Conservation (phyloP, 768 basidiomycete species). For the Mycena galopus region DNA sequence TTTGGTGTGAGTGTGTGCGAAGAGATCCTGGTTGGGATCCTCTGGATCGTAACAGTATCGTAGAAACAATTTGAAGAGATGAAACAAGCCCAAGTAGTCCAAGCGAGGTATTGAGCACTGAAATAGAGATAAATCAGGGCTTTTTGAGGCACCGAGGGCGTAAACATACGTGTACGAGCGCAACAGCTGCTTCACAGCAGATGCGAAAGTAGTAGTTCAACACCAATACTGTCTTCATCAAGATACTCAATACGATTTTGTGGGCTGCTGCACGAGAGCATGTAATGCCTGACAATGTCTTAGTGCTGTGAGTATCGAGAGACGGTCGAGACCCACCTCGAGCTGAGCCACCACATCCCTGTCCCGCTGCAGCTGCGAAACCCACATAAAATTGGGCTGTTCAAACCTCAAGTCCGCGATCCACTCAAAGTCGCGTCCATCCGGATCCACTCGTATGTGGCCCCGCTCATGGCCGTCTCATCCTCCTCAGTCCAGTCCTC, state of each 20-base stretch:
- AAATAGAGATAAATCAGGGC: slow-evolving; percentile 28
- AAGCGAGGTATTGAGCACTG: slow-evolving; percentile 87
- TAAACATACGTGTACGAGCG: slow-evolving; percentile 76
- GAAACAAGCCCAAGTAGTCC: slow-evolving; percentile 93
- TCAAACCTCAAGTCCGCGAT: slow-evolving; percentile 93
- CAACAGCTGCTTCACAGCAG: slow-evolving; percentile 92
- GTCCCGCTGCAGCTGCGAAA: slow-evolving; percentile 94
- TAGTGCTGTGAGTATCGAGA: background rate
- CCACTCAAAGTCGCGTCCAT: slow-evolving; percentile 99
- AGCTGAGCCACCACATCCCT: slow-evolving; percentile 97
- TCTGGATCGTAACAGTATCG: slow-evolving; percentile 92
- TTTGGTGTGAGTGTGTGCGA: slow-evolving; percentile 86
- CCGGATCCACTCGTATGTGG: slow-evolving; percentile 99
- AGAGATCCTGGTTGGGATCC: slow-evolving; percentile 84
- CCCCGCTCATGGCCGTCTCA: slow-evolving; percentile 92
- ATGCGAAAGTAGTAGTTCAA: slow-evolving; percentile 97
- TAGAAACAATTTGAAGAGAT: slow-evolving; percentile 94
- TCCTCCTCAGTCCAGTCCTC: slow-evolving; percentile 99
- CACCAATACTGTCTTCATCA: slow-evolving; percentile 94
- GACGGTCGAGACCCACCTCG: slow-evolving; percentile 70
- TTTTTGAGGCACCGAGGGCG: slow-evolving; percentile 17
- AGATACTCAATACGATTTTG: slow-evolving; percentile 88
- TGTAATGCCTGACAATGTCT: slow-evolving; percentile 80
- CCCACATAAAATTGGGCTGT: slow-evolving; percentile 99
- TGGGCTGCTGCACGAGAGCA: slow-evolving; percentile 85